Base-by-base conservation (phyloP, 2,329 filamentous ascomycete species). In the Mariannaea elegans region DNA sequence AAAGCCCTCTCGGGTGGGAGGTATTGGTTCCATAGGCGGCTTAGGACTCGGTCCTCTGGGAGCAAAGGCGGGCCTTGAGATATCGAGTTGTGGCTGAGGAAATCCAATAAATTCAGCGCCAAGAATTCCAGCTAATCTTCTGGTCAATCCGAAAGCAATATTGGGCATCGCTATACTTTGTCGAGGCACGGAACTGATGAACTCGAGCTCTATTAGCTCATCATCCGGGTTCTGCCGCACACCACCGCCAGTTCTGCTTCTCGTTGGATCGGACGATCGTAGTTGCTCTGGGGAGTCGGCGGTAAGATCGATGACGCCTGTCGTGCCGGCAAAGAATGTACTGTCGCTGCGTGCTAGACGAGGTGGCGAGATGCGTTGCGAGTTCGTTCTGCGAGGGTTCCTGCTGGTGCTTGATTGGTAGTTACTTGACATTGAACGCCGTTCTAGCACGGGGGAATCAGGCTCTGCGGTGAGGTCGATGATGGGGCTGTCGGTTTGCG, bases 1-100 rank as follows among this genome's bases (percentile, higher is more conserved):
- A 70, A 95, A 98, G 1, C 94, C 94, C n/a, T 87, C 80, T 6
- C 84, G 83, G 0, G 91, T 81, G 0, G 87, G 78, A n/a, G 83
- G 80, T 0, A 91, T 89, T 0, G 89, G 81, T 41, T 89, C 84
- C 73, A 94, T 67, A 13, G 74, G 66, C n/a, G 80, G 81, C 67
- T 81, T 83, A 18, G 76, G 76, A 3, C 72, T 75, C 4, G 72
- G 70, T 18, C 71, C 71, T 13, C 72, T 65, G 4, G 71, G 66
- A 18, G 73, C 67, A 46, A 72, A 77, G 55, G 73, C 77, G 69
- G 68, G 70, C 3, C 67, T 67, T 10, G 66, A 69, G 12, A 70
- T 65, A 54, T 66, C 65, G 31, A 70, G 61, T 16, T 69, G 65
- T 62, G 66, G 64, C 9, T 50, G 52, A 27, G 48, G 59, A 51